phyloP scores from a whole-genome alignment of 371 early-diverging fungal genomes.

The Mortierella sp. region DNA sequence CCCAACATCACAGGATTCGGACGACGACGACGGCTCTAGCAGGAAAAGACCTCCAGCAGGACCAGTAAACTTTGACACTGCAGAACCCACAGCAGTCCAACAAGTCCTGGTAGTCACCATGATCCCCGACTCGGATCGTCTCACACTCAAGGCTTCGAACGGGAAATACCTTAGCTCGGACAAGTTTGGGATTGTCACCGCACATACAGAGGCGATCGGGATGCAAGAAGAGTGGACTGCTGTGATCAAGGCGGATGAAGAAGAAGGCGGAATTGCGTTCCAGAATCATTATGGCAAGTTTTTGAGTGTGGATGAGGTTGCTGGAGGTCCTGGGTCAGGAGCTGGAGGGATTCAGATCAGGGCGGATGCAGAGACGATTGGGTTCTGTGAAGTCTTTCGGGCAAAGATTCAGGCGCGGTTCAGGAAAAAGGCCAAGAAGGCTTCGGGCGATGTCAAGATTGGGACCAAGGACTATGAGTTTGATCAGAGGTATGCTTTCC shows the following conservation, averaged over 20 bases:
- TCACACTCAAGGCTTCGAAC: conserved; percentile 76
- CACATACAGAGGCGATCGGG: conserved; percentile 83
- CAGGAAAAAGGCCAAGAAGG: conserved; percentile 56
- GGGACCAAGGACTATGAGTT: conserved; percentile 60
- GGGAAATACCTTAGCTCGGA: conserved; percentile 83
- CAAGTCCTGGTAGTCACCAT: conserved; percentile 81
- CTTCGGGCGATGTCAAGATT: conserved; percentile 58
- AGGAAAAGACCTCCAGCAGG: not conserved
- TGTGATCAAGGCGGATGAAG: conserved; percentile 59
- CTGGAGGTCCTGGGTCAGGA: conserved; percentile 39
- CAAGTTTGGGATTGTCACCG: conserved; percentile 85
- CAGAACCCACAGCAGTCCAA: conserved; percentile 76
- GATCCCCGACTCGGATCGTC: conserved; percentile 66
- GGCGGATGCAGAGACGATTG: conserved; percentile 81
- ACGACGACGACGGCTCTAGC: conserved; percentile 13
- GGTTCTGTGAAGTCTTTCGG: conserved; percentile 80
- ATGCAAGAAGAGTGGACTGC: conserved; percentile 86
- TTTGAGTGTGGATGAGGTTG: conserved; percentile 74
- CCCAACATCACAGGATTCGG: conserved; percentile 24
- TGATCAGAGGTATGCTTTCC: conserved; percentile 59
- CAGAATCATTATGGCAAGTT: conserved; percentile 74
- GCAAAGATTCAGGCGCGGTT: conserved; percentile 79
- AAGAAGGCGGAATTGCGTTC: conserved; percentile 81
- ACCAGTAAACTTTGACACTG: conserved; percentile 26
- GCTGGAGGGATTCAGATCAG: conserved; percentile 64